These are phyloP conservation scores for Tricholoma hemisulphureum DNA, from an alignment of 768 basidiomycete species.

Conservation along the genomic window DNA sequence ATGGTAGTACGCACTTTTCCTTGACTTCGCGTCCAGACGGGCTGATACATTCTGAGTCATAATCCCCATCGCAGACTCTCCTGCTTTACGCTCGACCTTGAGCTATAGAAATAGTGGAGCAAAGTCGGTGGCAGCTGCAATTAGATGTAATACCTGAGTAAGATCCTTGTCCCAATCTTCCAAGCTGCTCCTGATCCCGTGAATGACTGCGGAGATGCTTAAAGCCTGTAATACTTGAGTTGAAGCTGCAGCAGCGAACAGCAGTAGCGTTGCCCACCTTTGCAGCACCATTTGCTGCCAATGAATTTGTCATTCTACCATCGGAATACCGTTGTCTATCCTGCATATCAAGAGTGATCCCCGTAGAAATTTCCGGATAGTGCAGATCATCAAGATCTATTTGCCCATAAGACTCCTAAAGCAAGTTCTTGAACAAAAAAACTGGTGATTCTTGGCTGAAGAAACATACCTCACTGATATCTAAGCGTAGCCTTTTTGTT, in stretches of 20 bases:
- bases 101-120: conserved; percentile 39
- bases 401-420: conserved; percentile 43
- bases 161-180: conserved; percentile 59
- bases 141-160: conserved; percentile 39
- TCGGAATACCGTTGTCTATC: conserved; percentile 83
- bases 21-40: conserved; percentile 62
- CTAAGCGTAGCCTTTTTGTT: conserved; percentile 58
- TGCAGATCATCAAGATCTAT: conserved; percentile 87
- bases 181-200: conserved; percentile 46
- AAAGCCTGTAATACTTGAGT: conserved; percentile 35
- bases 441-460: background rate
- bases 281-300: conserved; percentile 26
- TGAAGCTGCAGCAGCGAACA: background rate
- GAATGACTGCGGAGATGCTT: conserved; percentile 48
- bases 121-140: background rate
- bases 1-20: conserved; percentile 50
- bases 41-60: conserved; percentile 84
- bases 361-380: conserved; percentile 59
- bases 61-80: conserved; percentile 61
- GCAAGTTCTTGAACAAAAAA: background rate
- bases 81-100: conserved; percentile 64
- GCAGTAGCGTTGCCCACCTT: conserved; percentile 23
- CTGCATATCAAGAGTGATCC: conserved; percentile 84
- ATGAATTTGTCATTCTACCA: conserved; percentile 45
- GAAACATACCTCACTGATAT: conserved; percentile 39